Base-by-base conservation (phyloP, 768 basidiomycete species). In the Russula virescens region DNA sequence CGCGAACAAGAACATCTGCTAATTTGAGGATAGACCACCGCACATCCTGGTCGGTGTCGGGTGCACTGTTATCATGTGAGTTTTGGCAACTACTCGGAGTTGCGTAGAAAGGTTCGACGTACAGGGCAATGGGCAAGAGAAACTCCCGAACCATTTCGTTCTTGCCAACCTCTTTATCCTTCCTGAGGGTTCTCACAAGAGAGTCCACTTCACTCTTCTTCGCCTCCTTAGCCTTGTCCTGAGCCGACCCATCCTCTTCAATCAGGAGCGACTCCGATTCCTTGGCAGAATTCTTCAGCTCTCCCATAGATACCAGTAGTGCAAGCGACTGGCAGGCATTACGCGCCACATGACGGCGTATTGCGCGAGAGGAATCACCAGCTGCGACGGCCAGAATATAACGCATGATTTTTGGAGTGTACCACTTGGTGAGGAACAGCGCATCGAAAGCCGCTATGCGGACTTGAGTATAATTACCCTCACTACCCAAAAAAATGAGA, bases 391-490 rank as follows among this genome's bases (percentile, higher is more conserved):
- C 83, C 53, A 96, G 80, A 66, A 98, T 79, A 70, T 98, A 98
- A 16, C 85, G 84, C 83, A 91, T 89, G 68, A 95, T 85, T 69
- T 84, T 82, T 40, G 86, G 86, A 2, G 87, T 80, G 72, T 92
- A 87, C 93, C 94, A 89, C 75, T 93, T 87, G 61, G 88, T 88
- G 72, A 94, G 76, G 79, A 96, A 87, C 11, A 98, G 80, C 38
- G 92, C 91, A 73, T 99, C 97, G 68, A 99, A 97, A 4, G 97
- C 96, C 5, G 91, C 87, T 49, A 93, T 82, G 50, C 97, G 88
- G 49, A 99, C 91, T 71, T 91, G 88, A 2, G 87, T 88, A 68
- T 89, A 94, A 71, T 98, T 97, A 45, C 96, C 97, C 75, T 97
- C 94, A 26, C 95, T 95, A 67, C 28, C 62, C 3, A 31, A 56